Evolutionary conservation across 768 basidiomycete species (phyloP).

Genomic region (Infundibulicybe gibba): DNA sequence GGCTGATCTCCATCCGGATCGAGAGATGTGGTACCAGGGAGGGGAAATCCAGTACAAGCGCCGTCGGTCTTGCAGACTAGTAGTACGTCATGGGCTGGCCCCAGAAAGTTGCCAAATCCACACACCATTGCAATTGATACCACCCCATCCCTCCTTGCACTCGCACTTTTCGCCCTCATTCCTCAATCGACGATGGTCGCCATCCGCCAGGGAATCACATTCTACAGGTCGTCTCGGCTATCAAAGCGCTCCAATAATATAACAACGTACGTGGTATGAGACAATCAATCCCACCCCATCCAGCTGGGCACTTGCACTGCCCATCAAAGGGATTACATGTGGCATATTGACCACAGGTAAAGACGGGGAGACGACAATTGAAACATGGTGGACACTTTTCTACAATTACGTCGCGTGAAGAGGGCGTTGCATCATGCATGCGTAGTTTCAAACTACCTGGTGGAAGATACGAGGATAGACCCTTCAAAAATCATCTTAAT

Average conservation of each 20-base stretch:
- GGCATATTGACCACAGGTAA: constrained; percentile 91
- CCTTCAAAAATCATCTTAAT: constrained; percentile 2
- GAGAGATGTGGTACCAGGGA: constrained; percentile 37
- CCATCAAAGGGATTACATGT: constrained; percentile 90
- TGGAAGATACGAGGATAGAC: constrained; percentile 16
- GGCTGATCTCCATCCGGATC: constrained; percentile 30
- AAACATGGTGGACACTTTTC: constrained; percentile 86
- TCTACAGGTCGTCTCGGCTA: constrained; percentile 39
- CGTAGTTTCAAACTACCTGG: constrained; percentile 9
- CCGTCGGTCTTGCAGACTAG: constrained; percentile 83
- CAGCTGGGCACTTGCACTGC: constrained; percentile 93
- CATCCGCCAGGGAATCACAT: constrained; percentile 92
- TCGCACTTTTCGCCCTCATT: constrained; percentile 74
- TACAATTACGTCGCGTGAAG: constrained; percentile 12
- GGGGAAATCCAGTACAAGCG: constrained; percentile 78
- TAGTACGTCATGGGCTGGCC: too few relatives aligned
- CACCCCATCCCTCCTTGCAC: constrained; percentile 93
- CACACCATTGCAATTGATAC: constrained; percentile 96
- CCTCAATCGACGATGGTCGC: constrained; percentile 77
- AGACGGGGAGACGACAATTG: constrained; percentile 91
- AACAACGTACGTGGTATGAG: constrained; percentile 75
- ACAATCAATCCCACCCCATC: constrained; percentile 98
- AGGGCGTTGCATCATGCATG: too few relatives aligned
- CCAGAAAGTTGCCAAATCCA: not conserved
- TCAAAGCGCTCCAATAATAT: too few relatives aligned